A percentile compares a stretch with the other conserved stretches of the same genome.
Evolutionary conservation across 305 asterid genomes (phyloP).

Genomic region (Fraxinus ornus): DNA sequence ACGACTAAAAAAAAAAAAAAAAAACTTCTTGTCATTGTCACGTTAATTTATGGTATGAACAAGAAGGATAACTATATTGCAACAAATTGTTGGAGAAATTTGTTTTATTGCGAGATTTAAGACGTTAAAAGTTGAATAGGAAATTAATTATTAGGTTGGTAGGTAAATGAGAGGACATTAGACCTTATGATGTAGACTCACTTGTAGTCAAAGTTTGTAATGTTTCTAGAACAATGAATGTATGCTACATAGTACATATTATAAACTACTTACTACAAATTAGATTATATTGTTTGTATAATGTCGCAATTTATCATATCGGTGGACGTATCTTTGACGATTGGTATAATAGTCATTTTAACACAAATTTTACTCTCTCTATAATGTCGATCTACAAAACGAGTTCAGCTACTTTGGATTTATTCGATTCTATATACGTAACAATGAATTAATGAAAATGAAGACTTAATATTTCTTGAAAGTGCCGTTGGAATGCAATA

Average conservation of each 20-base stretch:
- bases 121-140: background rate
- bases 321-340: no score
- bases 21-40: no score
- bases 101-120: background rate
- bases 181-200: background rate
- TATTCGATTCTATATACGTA: no score
- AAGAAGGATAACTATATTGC: background rate
- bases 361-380: background rate
- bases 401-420: no score
- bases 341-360: background rate
- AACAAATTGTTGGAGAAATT: background rate
- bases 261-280: background rate
- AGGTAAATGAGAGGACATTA: conserved; percentile 17
- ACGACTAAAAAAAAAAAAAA: no score
- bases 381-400: no score
- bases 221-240: conserved; percentile 2
- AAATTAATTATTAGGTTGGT: background rate
- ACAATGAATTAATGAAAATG: no score
- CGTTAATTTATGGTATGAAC: background rate
- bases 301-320: no score
- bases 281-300: no score
- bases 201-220: conserved; percentile 20
- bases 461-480: no score
- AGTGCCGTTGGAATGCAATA: no score
- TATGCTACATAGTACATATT: background rate